Conservation (phyloP, 257 asterid genomes). For the Capsicum baccatum region DNA sequence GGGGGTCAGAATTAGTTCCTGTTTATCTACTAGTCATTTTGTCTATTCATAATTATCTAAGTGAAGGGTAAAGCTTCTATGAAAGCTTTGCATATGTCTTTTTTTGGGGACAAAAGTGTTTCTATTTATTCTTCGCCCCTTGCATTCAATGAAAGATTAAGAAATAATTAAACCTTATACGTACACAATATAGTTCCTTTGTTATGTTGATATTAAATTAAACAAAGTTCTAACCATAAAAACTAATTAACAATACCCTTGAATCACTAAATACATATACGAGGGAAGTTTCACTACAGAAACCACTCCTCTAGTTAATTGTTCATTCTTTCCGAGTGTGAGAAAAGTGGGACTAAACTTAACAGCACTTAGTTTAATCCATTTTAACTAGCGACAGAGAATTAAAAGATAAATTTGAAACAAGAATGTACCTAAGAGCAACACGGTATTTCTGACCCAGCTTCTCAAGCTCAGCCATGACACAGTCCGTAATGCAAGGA, state of each 20-base stretch:
- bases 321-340: not conserved
- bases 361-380: not conserved
- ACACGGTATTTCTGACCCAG: constrained; percentile 91
- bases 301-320: not conserved
- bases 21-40: not conserved
- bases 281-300: not conserved
- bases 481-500: constrained; percentile 98
- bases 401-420: not conserved
- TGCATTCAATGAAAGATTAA: not conserved
- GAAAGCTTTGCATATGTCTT: not conserved
- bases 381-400: not conserved
- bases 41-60: not conserved
- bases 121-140: not conserved
- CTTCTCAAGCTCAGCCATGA: constrained; percentile 99
- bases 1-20: not conserved
- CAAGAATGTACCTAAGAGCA: constrained; percentile 72
- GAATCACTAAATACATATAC: not conserved
- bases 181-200: not conserved
- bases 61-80: not conserved
- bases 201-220: not conserved
- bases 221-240: not conserved
- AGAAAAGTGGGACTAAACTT: not conserved
- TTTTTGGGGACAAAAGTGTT: not conserved
- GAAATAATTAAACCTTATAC: not conserved
- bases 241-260: not conserved